phyloP scores from a whole-genome alignment of 2,329 filamentous ascomycete genomes.

The Pseudogymnoascus sp. region DNA sequence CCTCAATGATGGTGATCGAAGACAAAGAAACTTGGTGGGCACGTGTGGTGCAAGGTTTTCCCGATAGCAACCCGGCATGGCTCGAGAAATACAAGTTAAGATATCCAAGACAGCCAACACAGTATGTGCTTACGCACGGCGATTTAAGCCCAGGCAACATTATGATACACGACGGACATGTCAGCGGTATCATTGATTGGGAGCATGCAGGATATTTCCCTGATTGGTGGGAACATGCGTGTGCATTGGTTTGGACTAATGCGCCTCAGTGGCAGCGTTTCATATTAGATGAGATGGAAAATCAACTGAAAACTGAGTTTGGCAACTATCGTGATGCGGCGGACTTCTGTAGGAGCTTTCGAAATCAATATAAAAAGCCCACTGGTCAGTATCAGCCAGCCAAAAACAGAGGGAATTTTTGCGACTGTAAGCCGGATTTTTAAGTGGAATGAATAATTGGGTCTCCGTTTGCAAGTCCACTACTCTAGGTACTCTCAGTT shows the following conservation, averaged over 20 bases:
- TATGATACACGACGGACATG: constrained; percentile 30
- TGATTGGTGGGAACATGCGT: constrained; percentile 32
- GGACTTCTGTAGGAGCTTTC: not conserved
- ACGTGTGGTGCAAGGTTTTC: not conserved
- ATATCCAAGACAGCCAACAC: constrained; percentile 16
- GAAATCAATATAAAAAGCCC: not conserved
- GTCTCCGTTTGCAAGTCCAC: too few relatives aligned
- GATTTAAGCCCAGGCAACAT: constrained; percentile 33
- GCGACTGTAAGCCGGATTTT: not conserved
- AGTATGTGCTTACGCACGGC: constrained; percentile 33
- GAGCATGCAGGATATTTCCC: constrained; percentile 32
- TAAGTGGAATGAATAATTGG: not conserved
- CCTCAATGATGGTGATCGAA: not conserved
- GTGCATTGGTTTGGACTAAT: not conserved
- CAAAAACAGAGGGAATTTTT: not conserved
- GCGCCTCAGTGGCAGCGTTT: not conserved
- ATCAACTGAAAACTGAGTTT: not conserved
- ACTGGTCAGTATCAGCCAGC: too few relatives aligned
- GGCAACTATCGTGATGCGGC: not conserved
- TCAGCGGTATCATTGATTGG: constrained; percentile 36
- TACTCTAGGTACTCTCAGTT: not conserved
- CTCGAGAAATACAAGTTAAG: constrained; percentile 9
- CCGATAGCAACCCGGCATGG: not conserved
- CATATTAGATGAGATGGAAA: not conserved
- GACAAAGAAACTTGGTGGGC: not conserved